Conservation (phyloP, 441 rosid genomes). For the Populus hybrid region DNA sequence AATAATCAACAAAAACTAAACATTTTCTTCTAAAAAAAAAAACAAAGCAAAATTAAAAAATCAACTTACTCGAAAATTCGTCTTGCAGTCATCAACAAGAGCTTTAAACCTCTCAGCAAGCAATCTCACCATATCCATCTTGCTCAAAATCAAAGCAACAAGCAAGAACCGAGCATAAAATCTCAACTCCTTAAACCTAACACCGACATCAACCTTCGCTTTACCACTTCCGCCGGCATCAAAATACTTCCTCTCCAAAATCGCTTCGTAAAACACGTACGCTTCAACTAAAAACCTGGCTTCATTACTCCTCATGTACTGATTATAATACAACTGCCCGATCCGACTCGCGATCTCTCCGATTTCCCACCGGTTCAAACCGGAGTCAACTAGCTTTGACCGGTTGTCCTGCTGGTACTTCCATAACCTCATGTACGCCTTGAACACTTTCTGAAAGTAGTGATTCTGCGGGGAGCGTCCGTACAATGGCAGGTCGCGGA, state of each 20-base stretch:
- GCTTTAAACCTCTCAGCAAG: conserved; percentile 56
- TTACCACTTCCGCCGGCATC: conserved; percentile 39
- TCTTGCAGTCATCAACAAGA: conserved; percentile 69
- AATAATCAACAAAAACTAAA: background rate
- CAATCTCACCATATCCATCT: conserved; percentile 52
- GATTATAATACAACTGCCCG: conserved; percentile 91
- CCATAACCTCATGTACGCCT: conserved; percentile 93
- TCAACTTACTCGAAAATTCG: conserved; percentile 60
- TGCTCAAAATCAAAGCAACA: conserved; percentile 70
- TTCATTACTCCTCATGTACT: conserved; percentile 92
- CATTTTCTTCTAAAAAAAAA: background rate
- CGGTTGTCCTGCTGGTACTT: conserved; percentile 87
- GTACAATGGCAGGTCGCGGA: conserved; percentile 73
- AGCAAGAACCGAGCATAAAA: conserved; percentile 84
- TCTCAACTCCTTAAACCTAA: conserved; percentile 77
- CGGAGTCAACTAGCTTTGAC: conserved; percentile 64
- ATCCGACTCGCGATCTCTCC: conserved; percentile 99
- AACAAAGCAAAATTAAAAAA: background rate
- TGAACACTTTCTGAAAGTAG: conserved; percentile 77
- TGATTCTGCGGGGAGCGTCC: conserved; percentile 49
- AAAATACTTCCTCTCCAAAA: conserved; percentile 68
- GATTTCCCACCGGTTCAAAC: conserved; percentile 90
- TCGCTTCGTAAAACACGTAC: conserved; percentile 88
- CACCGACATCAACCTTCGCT: conserved; percentile 51
- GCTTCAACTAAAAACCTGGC: conserved; percentile 78